Conservation (phyloP, 2,329 filamentous ascomycete species). For the Neurospora sp. region DNA sequence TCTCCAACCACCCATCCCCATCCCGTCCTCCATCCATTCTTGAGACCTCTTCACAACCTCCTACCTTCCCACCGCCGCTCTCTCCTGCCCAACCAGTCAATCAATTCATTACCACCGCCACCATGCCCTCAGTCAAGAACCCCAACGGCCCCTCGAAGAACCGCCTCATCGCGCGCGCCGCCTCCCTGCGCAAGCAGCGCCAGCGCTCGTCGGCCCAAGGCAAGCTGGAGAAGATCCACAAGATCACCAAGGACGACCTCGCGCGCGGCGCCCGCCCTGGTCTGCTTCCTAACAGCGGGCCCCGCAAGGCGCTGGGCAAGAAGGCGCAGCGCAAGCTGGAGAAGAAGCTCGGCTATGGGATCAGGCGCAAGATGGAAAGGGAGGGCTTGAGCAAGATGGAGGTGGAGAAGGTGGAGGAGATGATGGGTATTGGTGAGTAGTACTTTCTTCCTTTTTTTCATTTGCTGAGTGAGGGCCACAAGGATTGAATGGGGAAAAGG, state of each 20-base stretch:
- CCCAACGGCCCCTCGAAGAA: constrained; percentile 48
- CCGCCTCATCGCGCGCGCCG: constrained; percentile 36
- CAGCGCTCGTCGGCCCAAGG: constrained; percentile 31
- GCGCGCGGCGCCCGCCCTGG: constrained; percentile 42
- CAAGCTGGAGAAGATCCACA: constrained; percentile 11
- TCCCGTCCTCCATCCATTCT: no score
- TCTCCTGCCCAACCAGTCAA: no score
- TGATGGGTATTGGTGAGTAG: neutral
- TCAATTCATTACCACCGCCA: neutral
- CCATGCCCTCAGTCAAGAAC: constrained; percentile 48
- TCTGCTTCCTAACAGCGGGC: constrained; percentile 46
- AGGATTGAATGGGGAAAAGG: neutral
- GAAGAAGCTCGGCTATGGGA: constrained; percentile 40
- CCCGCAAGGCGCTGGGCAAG: constrained; percentile 37
- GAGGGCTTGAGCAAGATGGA: constrained; percentile 28
- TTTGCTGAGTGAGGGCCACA: no score
- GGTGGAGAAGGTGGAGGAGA: constrained; percentile 25
- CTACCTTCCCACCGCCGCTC: no score
- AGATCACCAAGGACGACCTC: constrained; percentile 27
- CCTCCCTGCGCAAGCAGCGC: constrained; percentile 33
- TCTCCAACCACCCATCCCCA: neutral
- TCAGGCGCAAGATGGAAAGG: constrained; percentile 41
- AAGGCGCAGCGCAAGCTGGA: constrained; percentile 50
- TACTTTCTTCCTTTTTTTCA: no score
- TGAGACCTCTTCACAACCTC: no score